Evolutionary conservation across 2,329 filamentous ascomycete species (phyloP).

Genomic region (Nannizzia gypsea): DNA sequence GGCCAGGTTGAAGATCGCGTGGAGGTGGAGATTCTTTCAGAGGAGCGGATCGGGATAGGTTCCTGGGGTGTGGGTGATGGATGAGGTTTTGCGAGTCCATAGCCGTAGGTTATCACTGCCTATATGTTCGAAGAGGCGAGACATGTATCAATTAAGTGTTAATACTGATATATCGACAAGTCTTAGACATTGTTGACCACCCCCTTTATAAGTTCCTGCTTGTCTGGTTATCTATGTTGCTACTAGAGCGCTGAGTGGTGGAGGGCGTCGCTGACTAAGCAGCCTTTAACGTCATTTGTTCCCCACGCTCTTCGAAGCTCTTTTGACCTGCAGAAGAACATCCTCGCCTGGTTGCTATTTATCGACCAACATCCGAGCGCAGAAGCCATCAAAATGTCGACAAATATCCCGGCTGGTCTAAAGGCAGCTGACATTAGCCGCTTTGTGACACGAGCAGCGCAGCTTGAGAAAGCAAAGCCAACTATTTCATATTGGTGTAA

Average conservation of each 20-base stretch:
- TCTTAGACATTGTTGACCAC: too few relatives aligned
- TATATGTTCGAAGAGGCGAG: neutral
- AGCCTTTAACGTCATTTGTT: neutral
- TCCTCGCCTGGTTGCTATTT: slow-evolving; percentile 5
- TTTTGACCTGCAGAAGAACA: neutral
- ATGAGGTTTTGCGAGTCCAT: neutral
- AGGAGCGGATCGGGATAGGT: slow-evolving; percentile 34
- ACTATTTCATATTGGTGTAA: slow-evolving; percentile 91
- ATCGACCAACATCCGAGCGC: neutral
- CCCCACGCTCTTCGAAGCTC: neutral
- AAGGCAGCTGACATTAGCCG: slow-evolving; percentile 71
- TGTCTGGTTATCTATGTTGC: too few relatives aligned
- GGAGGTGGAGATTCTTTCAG: slow-evolving; percentile 33
- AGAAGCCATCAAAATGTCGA: slow-evolving; percentile 50
- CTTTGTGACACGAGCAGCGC: slow-evolving; percentile 70
- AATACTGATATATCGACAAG: too few relatives aligned
- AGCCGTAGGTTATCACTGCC: neutral
- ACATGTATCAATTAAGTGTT: too few relatives aligned
- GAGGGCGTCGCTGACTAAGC: neutral
- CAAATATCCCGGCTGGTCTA: slow-evolving; percentile 57
- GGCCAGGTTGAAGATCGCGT: slow-evolving; percentile 39
- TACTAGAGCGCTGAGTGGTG: too few relatives aligned
- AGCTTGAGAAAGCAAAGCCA: slow-evolving; percentile 74
- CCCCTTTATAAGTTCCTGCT: too few relatives aligned
- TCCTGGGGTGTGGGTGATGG: slow-evolving; percentile 27